Conservation (phyloP, 306 rosid genomes). For the Herpetospermum pedunculosum region DNA sequence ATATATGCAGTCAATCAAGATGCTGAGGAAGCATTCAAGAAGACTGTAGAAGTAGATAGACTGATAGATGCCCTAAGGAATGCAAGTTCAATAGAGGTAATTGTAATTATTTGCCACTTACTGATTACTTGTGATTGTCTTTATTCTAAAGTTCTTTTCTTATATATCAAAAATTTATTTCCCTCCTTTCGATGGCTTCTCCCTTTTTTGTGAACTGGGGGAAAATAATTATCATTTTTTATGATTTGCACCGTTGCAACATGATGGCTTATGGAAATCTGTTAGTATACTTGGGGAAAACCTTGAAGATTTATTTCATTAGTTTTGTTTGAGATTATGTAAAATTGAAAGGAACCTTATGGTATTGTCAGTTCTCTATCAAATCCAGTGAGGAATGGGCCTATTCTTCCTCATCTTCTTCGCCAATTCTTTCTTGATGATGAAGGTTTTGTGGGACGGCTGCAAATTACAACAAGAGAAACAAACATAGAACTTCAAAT, state of each 20-base stretch:
- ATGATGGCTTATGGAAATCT: not conserved
- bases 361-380: no score
- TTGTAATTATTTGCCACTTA: not conserved
- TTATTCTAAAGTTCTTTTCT: not conserved
- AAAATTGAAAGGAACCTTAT: no score
- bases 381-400: no score
- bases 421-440: no score
- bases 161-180: not conserved
- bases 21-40: conserved; percentile 79
- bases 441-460: no score
- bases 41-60: conserved; percentile 76
- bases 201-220: not conserved
- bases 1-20: conserved; percentile 85
- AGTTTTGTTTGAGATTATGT: not conserved
- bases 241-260: not conserved
- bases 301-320: not conserved
- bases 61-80: conserved; percentile 73
- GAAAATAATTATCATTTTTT: not conserved
- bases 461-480: no score
- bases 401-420: no score
- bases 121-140: not conserved
- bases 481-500: no score
- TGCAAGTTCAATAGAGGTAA: conserved; percentile 59
- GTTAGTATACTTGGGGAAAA: not conserved
- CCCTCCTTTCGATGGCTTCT: not conserved